These are phyloP conservation scores for Hygrocybe coccinea DNA, from an alignment of 768 basidiomycete genomes.

Conservation along the genomic window DNA sequence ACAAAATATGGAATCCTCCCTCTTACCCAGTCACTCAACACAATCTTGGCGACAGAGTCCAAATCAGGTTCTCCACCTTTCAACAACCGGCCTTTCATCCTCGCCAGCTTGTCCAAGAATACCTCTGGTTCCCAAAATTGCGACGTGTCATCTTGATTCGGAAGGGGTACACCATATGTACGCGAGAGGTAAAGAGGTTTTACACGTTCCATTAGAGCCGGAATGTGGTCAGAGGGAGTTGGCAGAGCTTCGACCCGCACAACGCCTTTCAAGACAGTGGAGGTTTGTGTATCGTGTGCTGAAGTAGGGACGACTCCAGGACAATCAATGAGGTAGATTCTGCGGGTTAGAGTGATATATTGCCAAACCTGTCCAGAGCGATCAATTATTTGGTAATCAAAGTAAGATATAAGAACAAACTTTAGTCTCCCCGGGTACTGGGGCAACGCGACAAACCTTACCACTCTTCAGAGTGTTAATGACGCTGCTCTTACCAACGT, in stretches of 20 bases:
- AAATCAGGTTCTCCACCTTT: conserved; percentile 94
- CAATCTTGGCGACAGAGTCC: conserved; percentile 89
- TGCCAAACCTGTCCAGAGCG: conserved; percentile 73
- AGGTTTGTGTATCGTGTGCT: conserved; percentile 82
- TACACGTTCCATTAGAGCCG: conserved; percentile 82
- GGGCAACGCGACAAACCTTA: conserved; percentile 95
- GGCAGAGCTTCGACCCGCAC: conserved; percentile 92
- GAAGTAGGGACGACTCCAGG: conserved; percentile 97
- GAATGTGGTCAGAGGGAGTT: conserved; percentile 89
- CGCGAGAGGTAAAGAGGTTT: conserved; percentile 87
- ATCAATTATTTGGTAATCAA: conserved; percentile 13
- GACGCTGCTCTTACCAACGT: conserved; percentile 94
- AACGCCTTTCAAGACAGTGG: conserved; percentile 93
- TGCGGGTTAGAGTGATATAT: conserved; percentile 93
- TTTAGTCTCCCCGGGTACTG: conserved; percentile 97
- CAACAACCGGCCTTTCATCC: conserved; percentile 86
- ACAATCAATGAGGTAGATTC: conserved; percentile 99
- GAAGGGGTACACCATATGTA: conserved; percentile 70
- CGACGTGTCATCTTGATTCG: conserved; percentile 49
- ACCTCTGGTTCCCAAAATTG: conserved; percentile 67
- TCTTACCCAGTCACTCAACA: conserved; percentile 94
- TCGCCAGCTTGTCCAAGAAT: conserved; percentile 79
- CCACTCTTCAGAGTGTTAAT: conserved; percentile 98
- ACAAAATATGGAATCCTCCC: conserved; percentile 98
- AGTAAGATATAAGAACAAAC: conserved; percentile 25